Base-by-base conservation (phyloP, 2,329 filamentous ascomycete species). In the Epichloe sylvatica region DNA sequence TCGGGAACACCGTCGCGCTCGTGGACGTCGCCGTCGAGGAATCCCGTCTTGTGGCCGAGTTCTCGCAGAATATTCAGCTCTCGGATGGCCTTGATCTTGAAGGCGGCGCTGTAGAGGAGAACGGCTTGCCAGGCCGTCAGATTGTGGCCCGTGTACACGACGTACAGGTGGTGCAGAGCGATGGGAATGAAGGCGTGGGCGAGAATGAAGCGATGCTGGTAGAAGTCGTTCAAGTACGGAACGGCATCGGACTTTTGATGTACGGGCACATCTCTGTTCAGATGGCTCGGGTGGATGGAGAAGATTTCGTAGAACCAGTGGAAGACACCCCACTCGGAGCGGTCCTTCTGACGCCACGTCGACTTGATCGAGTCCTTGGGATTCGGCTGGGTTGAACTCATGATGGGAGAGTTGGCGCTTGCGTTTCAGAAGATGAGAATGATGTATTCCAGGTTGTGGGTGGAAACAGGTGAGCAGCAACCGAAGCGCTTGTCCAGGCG, bases 241-340 rank as follows among this genome's bases (percentile, higher is more conserved):
- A 52, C 50, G 23, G 21, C 39, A n/a, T 49, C 43, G 0, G 50
- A 49, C 43, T 52, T 52, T 13, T 25, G n/a, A 33, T 52, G 50
- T 4, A 52, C 47, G 13, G 50, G 50, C 13, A 49, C 43, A 21
- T 17, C 11, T 40, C 44, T 52, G 21, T 52, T n/a, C 6, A 52
- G 11, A 25, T 52, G 25, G 33, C 11, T 36, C 6, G 42, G 50
- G 21, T 52, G 50, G n/a, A 52, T 8, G 21, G 39, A 6, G 8
- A 52, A 49, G 39, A 52, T 39, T 13, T 52, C 50, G 46, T 46
- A 52, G 30, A 44, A 33, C 50, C 50, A 49, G 50, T 52, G 50
- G 25, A 45, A 46, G 36, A 46, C 30, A 19, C 33, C 39, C 50
- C 50, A 52, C 23, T 52, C 50, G 8, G 50, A 52, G 33, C 50